These are phyloP conservation scores for Wallemia ichthyophaga DNA, from an alignment of 1,284 basidiomycete genomes.

Conservation along the genomic window DNA sequence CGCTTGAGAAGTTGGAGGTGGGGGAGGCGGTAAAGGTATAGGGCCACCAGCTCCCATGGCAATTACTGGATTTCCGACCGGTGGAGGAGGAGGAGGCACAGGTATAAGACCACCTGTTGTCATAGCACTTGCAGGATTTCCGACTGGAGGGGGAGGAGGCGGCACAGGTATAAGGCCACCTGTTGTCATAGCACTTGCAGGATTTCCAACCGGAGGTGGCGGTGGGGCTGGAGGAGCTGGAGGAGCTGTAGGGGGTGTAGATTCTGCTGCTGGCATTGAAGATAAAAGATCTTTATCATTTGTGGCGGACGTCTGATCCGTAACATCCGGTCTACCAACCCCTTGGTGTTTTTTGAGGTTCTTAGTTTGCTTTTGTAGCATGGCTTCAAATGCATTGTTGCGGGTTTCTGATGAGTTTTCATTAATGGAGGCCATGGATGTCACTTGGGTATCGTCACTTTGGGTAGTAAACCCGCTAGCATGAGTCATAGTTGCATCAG, in stretches of 20 bases:
- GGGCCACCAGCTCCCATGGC: slow-evolving; percentile 3
- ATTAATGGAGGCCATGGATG: slow-evolving; percentile 23
- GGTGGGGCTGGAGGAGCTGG: slow-evolving; percentile 8
- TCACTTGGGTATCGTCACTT: slow-evolving; percentile 24
- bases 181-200: too few relatives aligned
- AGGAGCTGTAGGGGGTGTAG: slow-evolving; percentile 8
- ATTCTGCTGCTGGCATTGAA: slow-evolving; percentile 4
- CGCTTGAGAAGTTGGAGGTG: slow-evolving; percentile 15
- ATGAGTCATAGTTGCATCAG: slow-evolving; percentile 12
- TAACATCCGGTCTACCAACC: not conserved
- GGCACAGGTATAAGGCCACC: too few relatives aligned
- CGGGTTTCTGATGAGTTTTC: not conserved
- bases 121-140: too few relatives aligned
- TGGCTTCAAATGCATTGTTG: not conserved
- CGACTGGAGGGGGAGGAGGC: too few relatives aligned
- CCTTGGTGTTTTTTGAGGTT: not conserved
- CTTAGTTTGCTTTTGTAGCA: not conserved
- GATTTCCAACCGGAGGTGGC: slow-evolving; percentile 10
- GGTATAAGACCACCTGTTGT: too few relatives aligned
- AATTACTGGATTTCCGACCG: slow-evolving; percentile 11
- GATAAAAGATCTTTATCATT: slow-evolving; percentile 3
- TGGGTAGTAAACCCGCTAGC: slow-evolving; percentile 22
- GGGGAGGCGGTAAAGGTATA: slow-evolving; percentile 5
- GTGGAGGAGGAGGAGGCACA: too few relatives aligned
- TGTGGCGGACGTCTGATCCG: not conserved